Evolutionary conservation across 2,329 filamentous ascomycete species (phyloP), one percentile per base, ranked within the genome.

Genomic region (Talaromyces amestolkiae): DNA sequence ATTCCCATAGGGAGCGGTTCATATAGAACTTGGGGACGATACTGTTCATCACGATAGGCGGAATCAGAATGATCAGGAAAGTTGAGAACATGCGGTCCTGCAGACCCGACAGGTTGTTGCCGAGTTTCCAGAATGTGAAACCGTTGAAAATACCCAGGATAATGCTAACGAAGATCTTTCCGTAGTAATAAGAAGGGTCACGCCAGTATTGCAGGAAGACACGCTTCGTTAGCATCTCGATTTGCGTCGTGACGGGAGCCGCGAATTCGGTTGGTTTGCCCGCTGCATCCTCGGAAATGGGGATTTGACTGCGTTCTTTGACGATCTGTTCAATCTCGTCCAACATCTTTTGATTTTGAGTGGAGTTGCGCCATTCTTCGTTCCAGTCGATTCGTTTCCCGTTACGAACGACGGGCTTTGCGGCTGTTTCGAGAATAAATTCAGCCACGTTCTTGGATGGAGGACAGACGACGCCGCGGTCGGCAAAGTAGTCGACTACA

Each of bases 11-110:
- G 0, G 84, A 84, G 75, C 90, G 86, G 75, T 91, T 91, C 70
- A 84, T 81, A 76, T 88, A 91, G 82, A 93, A 93, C 70, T 91
- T 92, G n/a, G 91, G 89, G 1, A 93, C 84, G 2, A 92, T 85
- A 13, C 82, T 85, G 75, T 93, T 93, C 73, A 93, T 84, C 60
- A 93, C 82, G 27, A 89, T 89, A 0, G 90, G 88, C 0, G 90
- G 88, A 61, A 92, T 81, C 9, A 89, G 76, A 60, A 89, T 83
- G 67, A 89, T 85, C 24, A 91, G 70, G 76, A 91, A 91, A 61
- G 80, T 77, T 0, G 89, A 90, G 81, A 94, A 93, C 85, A 93
- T 89, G 70, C 90, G 85, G 77, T 91, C 87, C 73, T 93, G 89
- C 83, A 93, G 87, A 71, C 90, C 89, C 15, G 85, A 83, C 58